Evolutionary conservation across 192 early-diverging fungal species (phyloP), one percentile per base, ranked within the genome.

Genomic region (Linderina pennispora): DNA sequence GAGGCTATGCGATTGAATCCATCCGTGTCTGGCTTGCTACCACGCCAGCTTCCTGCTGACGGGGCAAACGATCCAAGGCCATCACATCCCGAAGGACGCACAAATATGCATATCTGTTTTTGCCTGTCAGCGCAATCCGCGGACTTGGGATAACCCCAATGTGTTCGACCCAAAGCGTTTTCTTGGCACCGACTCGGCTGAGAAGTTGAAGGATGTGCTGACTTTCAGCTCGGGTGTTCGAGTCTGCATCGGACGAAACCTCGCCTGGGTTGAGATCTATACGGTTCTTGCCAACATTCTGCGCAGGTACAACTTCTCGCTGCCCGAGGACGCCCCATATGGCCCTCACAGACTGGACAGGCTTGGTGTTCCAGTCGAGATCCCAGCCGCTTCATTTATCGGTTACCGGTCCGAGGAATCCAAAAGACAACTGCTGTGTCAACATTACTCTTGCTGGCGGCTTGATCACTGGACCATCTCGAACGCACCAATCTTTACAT

Each of bases 1-100:
- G 74, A 76, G 34, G 41, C 62, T 1, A 61, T 76, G 54, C 58
- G 74, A 3, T 34, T 66, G n/a, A 35, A 45, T 17, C 43, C 74
- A 2, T 34, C 62, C 0, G 61, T 55, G 2, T 31, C 54, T 3
- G 48, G 55, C 14, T 51, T 48, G 21, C 33, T 66, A 2, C 54
- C 66, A 3, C 56, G 74, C 13, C 34, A 19, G 4, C 36, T 55
- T 2, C 74, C 74, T 0, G 13, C 31, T 0, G 26, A 34, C 0
- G 74, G 74, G 13, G 31, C 44, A 0, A n/a, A 33, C 18, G 1
- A 3, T 58, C 10, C 4, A 23, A 33, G 40, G 37, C 35, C 50
- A 58, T 19, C 24, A 46, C 1, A 22, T 76, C 13, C 74, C 66
- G 5, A 23, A 10, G 3, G 36, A 35, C 6, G 35, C 40, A 0